Evolutionary conservation across 2,329 filamentous ascomycete species (phyloP).

Genomic region (Trichoderma sp.): DNA sequence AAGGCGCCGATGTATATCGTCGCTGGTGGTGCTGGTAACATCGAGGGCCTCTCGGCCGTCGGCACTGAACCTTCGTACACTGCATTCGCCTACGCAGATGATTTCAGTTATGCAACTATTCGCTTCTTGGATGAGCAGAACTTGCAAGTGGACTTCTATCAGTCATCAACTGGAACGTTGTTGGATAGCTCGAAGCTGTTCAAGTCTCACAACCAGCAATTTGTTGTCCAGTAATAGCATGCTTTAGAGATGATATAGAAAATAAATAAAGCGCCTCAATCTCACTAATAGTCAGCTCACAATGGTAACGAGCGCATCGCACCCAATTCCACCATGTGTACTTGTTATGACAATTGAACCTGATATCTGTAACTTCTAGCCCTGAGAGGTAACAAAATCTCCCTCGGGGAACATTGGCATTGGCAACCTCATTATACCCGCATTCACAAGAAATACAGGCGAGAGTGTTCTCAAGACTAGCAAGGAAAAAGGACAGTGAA

Average conservation of each 20-base stretch:
- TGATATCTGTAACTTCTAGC: background rate
- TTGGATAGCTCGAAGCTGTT: conserved; percentile 51
- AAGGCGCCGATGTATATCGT: conserved; percentile 42
- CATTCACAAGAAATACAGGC: background rate
- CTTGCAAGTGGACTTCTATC: conserved; percentile 53
- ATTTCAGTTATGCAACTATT: conserved; percentile 54
- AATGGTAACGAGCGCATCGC: background rate
- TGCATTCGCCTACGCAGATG: conserved; percentile 51
- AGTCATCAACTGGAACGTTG: conserved; percentile 48
- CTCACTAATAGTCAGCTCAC: background rate
- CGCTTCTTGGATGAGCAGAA: conserved; percentile 47
- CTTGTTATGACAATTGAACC: background rate
- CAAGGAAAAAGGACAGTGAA: background rate
- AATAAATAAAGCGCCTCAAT: too few species aligned
- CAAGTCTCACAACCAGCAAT: conserved; percentile 48
- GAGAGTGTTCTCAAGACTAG: background rate
- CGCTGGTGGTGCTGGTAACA: conserved; percentile 57
- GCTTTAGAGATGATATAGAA: background rate
- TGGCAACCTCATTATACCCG: background rate
- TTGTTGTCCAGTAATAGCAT: conserved; percentile 43
- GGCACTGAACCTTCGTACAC: conserved; percentile 46
- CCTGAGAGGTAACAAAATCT: background rate
- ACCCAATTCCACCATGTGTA: background rate
- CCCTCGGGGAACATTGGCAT: background rate
- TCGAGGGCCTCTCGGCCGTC: conserved; percentile 51